Base-by-base conservation (phyloP, 352 stramenopile species). In the Phytophthora pistaciae region DNA sequence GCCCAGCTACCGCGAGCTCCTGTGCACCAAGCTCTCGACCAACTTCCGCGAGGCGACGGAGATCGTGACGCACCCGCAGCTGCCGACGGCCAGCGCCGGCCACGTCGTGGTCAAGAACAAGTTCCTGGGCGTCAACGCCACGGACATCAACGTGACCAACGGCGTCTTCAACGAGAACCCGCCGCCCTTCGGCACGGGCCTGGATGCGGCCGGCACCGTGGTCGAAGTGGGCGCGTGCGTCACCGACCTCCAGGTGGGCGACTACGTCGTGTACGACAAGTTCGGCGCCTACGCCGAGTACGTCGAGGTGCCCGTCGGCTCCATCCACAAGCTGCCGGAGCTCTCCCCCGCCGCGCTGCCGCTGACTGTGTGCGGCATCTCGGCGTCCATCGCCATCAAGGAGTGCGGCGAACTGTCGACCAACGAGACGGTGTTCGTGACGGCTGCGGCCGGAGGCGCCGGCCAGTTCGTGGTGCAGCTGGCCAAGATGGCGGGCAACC, bases 391-490 rank as follows among this genome's bases (percentile, higher is more conserved):
- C 16, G 79, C 83, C 5, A 83, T 91, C 16, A 83, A 82, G 40
- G 64, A 79, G 5, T 77, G 79, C 10, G 83, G 81, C 13, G 55
- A 91, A 38, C 81, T 91, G 56, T 74, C 69, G 18, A 74, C 72
- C 27, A 77, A 78, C 25, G 83, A 88, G 77, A 88, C 76, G 4
- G 80, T 91, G 54, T 71, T 91, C 25, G 83, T 91, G 38, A 84
- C 81, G 16, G 70, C 81, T 1, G 78, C 81, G 3, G 81, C 80
- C 16, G 91, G 91, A 8, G 91, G 86, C n/a, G 93, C 87, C 14
- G 91, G 91, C 5, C 68, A 94, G 21, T 91, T 93, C 42, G 91
- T 86, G 27, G 74, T 96, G 62, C 90, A 97, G 56, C 73, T 97
- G 29, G 89, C 88, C 55, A 93, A 93, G 53, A 82, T 90, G 18